phyloP scores from a whole-genome alignment of 768 basidiomycete genomes.

The Tricholoma hemisulphureum region DNA sequence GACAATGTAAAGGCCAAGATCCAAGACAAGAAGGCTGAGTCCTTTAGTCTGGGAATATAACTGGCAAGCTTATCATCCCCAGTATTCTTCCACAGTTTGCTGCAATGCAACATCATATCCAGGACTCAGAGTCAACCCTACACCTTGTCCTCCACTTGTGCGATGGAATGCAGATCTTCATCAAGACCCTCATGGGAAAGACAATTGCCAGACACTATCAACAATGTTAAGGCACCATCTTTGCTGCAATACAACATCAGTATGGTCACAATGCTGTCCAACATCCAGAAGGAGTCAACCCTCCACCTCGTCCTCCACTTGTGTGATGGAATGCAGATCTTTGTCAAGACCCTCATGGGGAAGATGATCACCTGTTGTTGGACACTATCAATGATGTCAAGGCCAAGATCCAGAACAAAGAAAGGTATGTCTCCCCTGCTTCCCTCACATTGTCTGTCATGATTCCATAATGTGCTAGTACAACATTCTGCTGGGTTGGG shows the following conservation, averaged over 20 bases:
- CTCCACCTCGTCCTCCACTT: neutral
- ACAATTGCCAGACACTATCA: slow-evolving; percentile 9
- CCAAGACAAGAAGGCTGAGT: neutral
- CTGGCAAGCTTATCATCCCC: neutral
- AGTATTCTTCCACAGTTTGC: neutral
- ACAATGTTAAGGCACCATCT: slow-evolving; percentile 23
- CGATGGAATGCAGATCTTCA: neutral
- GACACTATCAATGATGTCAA: slow-evolving; percentile 24
- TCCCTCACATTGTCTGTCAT: neutral
- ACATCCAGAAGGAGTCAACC: neutral
- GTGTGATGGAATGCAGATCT: neutral
- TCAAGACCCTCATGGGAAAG: neutral
- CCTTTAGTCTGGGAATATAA: neutral
- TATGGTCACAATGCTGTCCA: neutral
- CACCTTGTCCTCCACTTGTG: neutral
- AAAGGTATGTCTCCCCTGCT: slow-evolving; percentile 1
- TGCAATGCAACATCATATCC: neutral
- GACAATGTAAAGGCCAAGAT: neutral
- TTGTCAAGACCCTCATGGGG: slow-evolving; percentile 10
- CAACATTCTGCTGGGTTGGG: neutral
- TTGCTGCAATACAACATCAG: neutral
- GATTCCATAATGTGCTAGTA: neutral
- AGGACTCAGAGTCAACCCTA: neutral
- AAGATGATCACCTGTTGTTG: slow-evolving; percentile 10
- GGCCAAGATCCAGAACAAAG: slow-evolving; percentile 16